Base-by-base conservation (phyloP, 148 eudicot species). In the Rhododendron ovatum region DNA sequence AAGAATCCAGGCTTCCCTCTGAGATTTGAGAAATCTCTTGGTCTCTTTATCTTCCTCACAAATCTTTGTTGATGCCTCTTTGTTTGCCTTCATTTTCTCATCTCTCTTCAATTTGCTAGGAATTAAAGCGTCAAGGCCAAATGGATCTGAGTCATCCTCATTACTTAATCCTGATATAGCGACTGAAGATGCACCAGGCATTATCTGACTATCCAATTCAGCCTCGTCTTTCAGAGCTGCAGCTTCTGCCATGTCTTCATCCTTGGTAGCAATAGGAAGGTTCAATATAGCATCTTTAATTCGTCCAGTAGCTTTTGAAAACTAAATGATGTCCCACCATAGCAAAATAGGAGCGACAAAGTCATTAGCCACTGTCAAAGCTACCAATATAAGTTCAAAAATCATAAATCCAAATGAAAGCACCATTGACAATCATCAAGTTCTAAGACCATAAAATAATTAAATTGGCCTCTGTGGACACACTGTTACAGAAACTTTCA, bases 191-290 rank as follows among this genome's bases (percentile, higher is more conserved):
- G 48, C 82, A 81, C 89, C 92, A 78, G 86, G 85, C 78, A 86
- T 87, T 74, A 81, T 47, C 67, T 87, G 82, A 84, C 59, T 81
- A 24, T 88, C 89, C 77, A 48, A 69, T 79, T 88, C 91, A 35
- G 87, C 81, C 89, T 90, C 89, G 15, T 89, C 93, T 85, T 89
- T 82, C 76, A 97, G 88, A 45, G 93, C 95, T 82, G 89, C 93
- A 86, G 96, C 96, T 91, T 97, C 99, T 88, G 93, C 95, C 6
- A 82, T 90, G 86, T 97, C 99, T 78, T 97, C 99, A 78, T 93
- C 94, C 79, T 88, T 82, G 50, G 95, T 94, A 85, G 98, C 95
- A 86, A 91, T 86, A 26, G 98, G 98, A 89, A 97, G 96, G 89
- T 85, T 89, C 48, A 86, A 90, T 86, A 95, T 93, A 50, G 93